Evolutionary conservation across 2,329 filamentous ascomycete species (phyloP).

Genomic region (Botrytis fragariae): DNA sequence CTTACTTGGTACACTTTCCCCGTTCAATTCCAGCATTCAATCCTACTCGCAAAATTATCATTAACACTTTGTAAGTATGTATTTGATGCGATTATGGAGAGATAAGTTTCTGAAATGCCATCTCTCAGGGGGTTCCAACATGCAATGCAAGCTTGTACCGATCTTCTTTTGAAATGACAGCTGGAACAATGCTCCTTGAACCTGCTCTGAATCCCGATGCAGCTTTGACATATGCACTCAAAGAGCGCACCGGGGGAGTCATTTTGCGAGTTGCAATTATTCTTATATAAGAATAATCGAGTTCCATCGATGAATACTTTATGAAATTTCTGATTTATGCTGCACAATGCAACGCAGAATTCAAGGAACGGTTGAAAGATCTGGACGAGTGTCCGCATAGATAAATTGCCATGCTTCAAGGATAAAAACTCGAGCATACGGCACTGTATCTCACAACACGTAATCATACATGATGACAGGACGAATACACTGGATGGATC

Average conservation of each 20-base stretch:
- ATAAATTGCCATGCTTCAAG: background rate
- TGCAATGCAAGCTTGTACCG: background rate
- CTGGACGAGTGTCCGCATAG: background rate
- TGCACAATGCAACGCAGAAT: background rate
- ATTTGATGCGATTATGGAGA: background rate
- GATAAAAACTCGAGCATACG: background rate
- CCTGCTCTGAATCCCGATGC: background rate
- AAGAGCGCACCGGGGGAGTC: background rate
- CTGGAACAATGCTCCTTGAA: background rate
- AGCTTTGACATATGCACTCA: background rate
- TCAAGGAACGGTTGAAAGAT: background rate
- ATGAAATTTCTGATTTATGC: background rate
- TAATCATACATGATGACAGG: conserved; percentile 11
- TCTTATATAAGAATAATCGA: background rate
- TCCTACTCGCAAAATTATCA: background rate
- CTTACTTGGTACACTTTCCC: background rate
- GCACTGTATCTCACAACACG: conserved; percentile 10
- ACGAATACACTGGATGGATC: background rate
- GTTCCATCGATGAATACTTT: background rate
- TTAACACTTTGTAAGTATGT: no score
- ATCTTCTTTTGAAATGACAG: background rate
- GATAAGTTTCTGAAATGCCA: background rate
- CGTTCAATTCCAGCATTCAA: background rate
- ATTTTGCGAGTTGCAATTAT: background rate
- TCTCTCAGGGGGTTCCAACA: no score